Evolutionary conservation across 148 eudicot genomes (phyloP).

Genomic region (Silene uniflora): DNA sequence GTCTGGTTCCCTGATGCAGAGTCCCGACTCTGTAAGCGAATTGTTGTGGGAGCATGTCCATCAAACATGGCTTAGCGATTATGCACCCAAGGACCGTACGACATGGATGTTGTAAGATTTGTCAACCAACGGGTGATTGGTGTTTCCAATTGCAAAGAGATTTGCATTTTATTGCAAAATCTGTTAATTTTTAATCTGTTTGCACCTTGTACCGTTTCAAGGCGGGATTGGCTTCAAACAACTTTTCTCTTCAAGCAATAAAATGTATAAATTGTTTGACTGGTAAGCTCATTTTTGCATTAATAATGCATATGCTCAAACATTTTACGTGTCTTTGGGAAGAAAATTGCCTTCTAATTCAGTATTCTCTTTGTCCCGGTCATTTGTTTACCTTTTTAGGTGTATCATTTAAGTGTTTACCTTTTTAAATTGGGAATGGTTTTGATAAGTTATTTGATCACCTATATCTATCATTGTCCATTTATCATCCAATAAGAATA

Average conservation of each 20-base stretch:
- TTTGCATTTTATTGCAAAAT: constrained; percentile 7
- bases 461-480: too few relatives aligned
- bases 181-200: background rate
- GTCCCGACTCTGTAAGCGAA: constrained; percentile 37
- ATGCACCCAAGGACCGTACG: constrained; percentile 28
- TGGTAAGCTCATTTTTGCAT: background rate
- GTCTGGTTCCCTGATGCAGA: constrained; percentile 33
- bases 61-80: constrained; percentile 60
- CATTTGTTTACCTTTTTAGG: too few relatives aligned
- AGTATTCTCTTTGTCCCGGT: too few relatives aligned
- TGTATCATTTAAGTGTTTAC: too few relatives aligned
- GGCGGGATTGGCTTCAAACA: background rate
- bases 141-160: background rate
- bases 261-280: background rate
- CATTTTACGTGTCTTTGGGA: too few relatives aligned
- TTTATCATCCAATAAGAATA: too few relatives aligned
- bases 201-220: background rate
- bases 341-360: too few relatives aligned
- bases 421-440: too few relatives aligned
- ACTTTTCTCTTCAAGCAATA: background rate
- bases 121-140: background rate
- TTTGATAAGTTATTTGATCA: too few relatives aligned
- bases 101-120: constrained; percentile 46
- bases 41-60: constrained; percentile 67
- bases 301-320: background rate